phyloP scores from a whole-genome alignment of 1,284 basidiomycete species.

The Puccinia horiana region DNA sequence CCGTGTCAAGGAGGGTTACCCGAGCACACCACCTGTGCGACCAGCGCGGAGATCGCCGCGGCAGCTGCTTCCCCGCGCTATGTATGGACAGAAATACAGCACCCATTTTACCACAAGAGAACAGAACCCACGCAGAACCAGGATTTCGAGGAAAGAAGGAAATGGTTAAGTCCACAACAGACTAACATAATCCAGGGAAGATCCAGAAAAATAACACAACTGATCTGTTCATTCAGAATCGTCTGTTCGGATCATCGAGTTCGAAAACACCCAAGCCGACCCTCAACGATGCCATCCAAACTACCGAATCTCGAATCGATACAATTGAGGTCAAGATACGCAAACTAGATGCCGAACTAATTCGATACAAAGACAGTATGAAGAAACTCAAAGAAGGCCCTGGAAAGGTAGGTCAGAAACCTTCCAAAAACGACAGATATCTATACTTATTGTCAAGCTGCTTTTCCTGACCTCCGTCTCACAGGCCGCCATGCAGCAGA shows the following conservation, averaged over 20 bases:
- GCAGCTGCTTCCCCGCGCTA: no score
- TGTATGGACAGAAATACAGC: no score
- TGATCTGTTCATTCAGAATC: slow-evolving; percentile 54
- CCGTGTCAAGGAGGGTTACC: no score
- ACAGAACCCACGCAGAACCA: background rate
- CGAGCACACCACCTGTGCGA: background rate
- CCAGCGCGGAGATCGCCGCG: no score
- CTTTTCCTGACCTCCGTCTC: slow-evolving; percentile 35
- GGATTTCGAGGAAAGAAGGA: background rate
- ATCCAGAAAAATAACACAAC: background rate
- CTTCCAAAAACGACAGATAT: background rate
- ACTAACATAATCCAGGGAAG: background rate
- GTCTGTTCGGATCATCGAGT: slow-evolving; percentile 59
- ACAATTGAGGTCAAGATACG: slow-evolving; percentile 95
- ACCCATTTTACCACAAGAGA: no score
- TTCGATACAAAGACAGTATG: slow-evolving; percentile 94
- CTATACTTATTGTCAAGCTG: background rate
- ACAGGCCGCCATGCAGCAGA: slow-evolving; percentile 85
- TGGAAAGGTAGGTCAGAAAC: slow-evolving; percentile 72
- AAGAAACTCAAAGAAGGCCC: slow-evolving; percentile 88
- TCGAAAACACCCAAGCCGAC: slow-evolving; percentile 70
- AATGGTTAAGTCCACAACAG: background rate
- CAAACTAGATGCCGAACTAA: slow-evolving; percentile 91
- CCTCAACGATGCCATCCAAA: slow-evolving; percentile 85
- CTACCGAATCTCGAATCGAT: slow-evolving; percentile 86